Conservation (phyloP, 163 green algal genomes). For the Volvox carteri region DNA sequence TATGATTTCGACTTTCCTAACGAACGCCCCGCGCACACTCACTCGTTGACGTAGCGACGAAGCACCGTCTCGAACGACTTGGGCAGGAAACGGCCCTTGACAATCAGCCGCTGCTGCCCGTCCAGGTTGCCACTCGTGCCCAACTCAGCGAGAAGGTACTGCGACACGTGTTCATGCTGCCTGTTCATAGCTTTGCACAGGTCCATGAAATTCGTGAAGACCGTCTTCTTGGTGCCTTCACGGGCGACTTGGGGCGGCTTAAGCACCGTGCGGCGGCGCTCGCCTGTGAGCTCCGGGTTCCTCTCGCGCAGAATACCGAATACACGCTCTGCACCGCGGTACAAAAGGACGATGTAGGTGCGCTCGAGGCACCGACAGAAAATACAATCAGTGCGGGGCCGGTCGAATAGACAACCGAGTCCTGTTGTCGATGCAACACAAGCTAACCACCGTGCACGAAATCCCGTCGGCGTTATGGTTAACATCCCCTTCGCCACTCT, state of each 20-base stretch:
- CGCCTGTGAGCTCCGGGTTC: conserved; percentile 98
- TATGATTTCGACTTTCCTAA: too few species aligned
- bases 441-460: too few species aligned
- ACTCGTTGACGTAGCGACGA: conserved; percentile 93
- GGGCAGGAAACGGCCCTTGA: conserved; percentile 98
- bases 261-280: conserved; percentile 95
- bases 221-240: conserved; percentile 99
- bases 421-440: too few species aligned
- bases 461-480: too few species aligned
- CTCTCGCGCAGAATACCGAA: conserved; percentile 97
- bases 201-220: conserved; percentile 99
- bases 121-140: conserved; percentile 95
- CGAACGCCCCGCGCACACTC: too few species aligned
- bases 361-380: too few species aligned
- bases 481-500: too few species aligned
- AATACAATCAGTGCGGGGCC: too few species aligned
- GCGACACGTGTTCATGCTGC: conserved; percentile 93
- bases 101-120: conserved; percentile 95
- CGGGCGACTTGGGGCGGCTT: conserved; percentile 97
- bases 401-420: too few species aligned
- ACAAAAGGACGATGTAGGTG: not conserved
- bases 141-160: conserved; percentile 94
- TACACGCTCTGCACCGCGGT: conserved; percentile 85
- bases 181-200: conserved; percentile 98
- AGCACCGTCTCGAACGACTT: conserved; percentile 99